Evolutionary conservation across 108 stramenopile species (phyloP).

Genomic region (Halocafeteria seosinensis): DNA sequence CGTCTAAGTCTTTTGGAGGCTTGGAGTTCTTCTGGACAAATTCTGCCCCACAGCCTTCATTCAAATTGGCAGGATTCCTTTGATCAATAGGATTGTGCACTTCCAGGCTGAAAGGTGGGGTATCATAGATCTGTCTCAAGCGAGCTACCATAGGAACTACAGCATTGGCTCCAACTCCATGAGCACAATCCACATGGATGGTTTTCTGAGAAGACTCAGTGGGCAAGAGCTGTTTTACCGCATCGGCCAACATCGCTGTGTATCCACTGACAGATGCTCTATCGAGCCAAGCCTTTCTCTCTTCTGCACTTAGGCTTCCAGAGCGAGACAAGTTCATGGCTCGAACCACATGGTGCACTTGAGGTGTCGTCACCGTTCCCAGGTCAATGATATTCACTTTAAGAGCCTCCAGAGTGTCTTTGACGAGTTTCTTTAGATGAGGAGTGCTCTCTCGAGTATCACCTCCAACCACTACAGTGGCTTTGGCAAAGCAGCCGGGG

Average conservation of each 20-base stretch:
- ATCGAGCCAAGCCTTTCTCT: too few relatives aligned
- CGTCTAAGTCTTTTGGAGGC: conserved; percentile 21
- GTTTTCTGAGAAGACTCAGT: background rate
- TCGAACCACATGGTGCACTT: conserved; percentile 71
- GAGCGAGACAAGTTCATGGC: conserved; percentile 32
- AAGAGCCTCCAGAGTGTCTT: conserved; percentile 43
- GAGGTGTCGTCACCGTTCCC: conserved; percentile 75
- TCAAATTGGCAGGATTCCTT: conserved; percentile 51
- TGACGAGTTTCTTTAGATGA: conserved; percentile 33
- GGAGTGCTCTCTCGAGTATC: conserved; percentile 69
- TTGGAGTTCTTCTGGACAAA: conserved; percentile 66
- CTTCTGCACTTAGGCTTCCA: conserved; percentile 13
- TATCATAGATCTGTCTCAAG: conserved; percentile 21
- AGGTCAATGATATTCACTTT: conserved; percentile 49
- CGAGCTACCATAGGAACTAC: conserved; percentile 25
- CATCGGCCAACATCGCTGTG: conserved; percentile 45
- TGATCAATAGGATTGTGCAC: background rate
- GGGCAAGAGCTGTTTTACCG: conserved; percentile 44
- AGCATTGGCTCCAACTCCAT: conserved; percentile 63
- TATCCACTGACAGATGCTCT: conserved; percentile 60
- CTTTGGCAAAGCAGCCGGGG: background rate
- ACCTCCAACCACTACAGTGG: conserved; percentile 46
- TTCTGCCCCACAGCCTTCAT: conserved; percentile 78
- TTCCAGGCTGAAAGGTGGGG: background rate
- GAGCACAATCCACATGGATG: conserved; percentile 66